These are phyloP conservation scores for Collybiopsis confluens DNA, from an alignment of 768 basidiomycete species.

Conservation along the genomic window DNA sequence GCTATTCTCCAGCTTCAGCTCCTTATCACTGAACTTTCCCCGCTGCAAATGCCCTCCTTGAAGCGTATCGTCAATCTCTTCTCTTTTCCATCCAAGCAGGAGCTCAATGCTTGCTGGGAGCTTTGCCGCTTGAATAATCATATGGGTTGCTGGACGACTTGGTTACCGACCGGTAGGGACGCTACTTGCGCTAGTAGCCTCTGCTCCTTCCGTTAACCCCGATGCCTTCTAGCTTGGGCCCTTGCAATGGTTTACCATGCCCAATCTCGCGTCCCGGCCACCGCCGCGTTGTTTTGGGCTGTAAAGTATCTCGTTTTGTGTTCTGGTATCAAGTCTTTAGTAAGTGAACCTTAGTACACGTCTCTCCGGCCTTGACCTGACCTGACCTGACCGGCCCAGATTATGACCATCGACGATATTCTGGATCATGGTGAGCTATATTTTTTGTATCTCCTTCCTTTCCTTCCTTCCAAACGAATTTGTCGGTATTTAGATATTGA, in stretches of 20 bases:
- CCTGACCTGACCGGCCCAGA: neutral
- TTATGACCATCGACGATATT: conserved; percentile 11
- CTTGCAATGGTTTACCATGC: conserved; percentile 27
- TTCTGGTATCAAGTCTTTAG: conserved; percentile 27
- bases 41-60: too few species aligned
- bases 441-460: neutral
- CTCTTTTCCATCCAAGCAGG: conserved; percentile 15
- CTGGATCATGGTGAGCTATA: conserved; percentile 8
- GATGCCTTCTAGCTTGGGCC: conserved; percentile 28
- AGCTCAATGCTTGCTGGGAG: conserved; percentile 26
- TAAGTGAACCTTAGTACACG: conserved; percentile 7
- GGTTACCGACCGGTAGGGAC: conserved; percentile 22
- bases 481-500: conserved; percentile 5
- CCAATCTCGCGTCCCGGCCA: conserved; percentile 16
- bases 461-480: neutral
- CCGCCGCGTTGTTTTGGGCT: conserved; percentile 15
- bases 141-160: conserved; percentile 29
- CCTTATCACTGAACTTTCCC: too few species aligned
- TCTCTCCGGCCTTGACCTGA: too few species aligned
- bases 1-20: too few species aligned
- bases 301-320: conserved; percentile 23
- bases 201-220: neutral
- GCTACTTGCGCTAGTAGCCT: neutral
- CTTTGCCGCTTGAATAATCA: conserved; percentile 28
- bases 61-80: conserved; percentile 10